A percentile compares a stretch with the other conserved stretches of the same genome.
phyloP scores from a whole-genome alignment of 768 basidiomycete species.

The Mycena polygramma region DNA sequence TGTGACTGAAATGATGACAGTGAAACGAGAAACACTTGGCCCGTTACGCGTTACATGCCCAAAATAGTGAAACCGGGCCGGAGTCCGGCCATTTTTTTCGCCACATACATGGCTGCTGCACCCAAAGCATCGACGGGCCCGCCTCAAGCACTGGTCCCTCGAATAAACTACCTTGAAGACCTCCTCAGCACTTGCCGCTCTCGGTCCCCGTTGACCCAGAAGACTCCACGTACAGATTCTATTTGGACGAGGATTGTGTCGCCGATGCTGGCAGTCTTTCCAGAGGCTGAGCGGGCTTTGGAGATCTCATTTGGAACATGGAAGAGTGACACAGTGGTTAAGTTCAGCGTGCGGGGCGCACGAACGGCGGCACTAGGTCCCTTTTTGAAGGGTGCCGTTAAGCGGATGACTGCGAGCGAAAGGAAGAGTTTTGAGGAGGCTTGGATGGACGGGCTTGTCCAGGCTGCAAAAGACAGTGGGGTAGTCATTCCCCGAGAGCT shows the following conservation, averaged over 20 bases:
- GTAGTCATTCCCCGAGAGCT: background rate
- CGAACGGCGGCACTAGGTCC: background rate
- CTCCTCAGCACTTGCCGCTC: too few species aligned
- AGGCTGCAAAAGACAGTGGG: background rate
- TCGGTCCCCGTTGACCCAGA: too few species aligned
- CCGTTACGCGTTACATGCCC: constrained; percentile 1
- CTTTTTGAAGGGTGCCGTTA: background rate
- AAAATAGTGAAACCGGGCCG: background rate
- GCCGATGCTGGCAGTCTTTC: background rate
- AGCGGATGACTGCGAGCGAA: background rate
- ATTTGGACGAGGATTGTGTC: constrained; percentile 8
- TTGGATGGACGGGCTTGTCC: constrained; percentile 2
- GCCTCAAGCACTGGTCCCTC: too few species aligned
- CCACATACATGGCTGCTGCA: too few species aligned
- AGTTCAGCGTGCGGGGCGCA: background rate
- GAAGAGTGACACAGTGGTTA: background rate
- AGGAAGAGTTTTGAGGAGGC: background rate
- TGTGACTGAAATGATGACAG: background rate
- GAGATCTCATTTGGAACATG: constrained; percentile 3
- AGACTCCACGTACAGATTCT: too few species aligned
- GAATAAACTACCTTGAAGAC: too few species aligned
- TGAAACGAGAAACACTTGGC: background rate
- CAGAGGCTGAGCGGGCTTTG: background rate
- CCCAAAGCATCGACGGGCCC: too few species aligned
- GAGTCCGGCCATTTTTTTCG: too few species aligned